Evolutionary conservation across 2,329 filamentous ascomycete genomes (phyloP).

Genomic region (Calycina marina): DNA sequence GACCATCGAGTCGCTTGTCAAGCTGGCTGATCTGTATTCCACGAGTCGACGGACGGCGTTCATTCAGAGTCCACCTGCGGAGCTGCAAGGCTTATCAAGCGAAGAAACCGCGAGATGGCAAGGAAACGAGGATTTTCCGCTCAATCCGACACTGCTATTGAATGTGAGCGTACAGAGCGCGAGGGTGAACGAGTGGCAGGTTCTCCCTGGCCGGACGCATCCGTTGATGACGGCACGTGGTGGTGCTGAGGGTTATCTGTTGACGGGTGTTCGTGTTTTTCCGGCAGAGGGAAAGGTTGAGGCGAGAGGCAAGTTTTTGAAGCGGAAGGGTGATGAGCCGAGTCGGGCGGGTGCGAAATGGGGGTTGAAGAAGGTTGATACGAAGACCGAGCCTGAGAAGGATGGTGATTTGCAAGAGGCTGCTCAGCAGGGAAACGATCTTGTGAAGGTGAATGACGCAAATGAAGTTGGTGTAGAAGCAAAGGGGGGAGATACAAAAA

Average conservation of each 20-base stretch:
- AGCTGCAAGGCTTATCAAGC: slow-evolving; percentile 26
- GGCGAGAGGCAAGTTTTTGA: slow-evolving; percentile 58
- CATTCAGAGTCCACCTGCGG: slow-evolving; percentile 36
- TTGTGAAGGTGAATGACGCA: too few species aligned
- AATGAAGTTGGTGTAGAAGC: too few species aligned
- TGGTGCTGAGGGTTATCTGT: slow-evolving; percentile 79
- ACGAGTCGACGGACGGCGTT: slow-evolving; percentile 68
- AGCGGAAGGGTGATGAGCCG: slow-evolving; percentile 6
- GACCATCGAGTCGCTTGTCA: slow-evolving; percentile 62
- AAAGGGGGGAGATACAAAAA: too few species aligned
- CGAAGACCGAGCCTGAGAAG: slow-evolving; percentile 4
- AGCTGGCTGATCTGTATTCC: slow-evolving; percentile 72
- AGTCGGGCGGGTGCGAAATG: too few species aligned
- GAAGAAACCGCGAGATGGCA: slow-evolving; percentile 30
- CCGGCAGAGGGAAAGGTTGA: slow-evolving; percentile 69
- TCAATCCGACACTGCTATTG: slow-evolving; percentile 76
- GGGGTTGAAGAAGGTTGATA: too few species aligned
- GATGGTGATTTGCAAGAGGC: too few species aligned
- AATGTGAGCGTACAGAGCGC: slow-evolving; percentile 70
- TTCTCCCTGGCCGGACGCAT: slow-evolving; percentile 81
- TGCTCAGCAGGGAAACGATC: too few species aligned
- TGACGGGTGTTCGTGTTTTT: slow-evolving; percentile 68
- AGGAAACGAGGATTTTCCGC: slow-evolving; percentile 61
- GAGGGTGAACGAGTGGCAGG: slow-evolving; percentile 71
- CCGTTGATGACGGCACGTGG: slow-evolving; percentile 83